Evolutionary conservation across 768 basidiomycete genomes (phyloP), one percentile per base, ranked within the genome.

Genomic region (Mycena floridula): DNA sequence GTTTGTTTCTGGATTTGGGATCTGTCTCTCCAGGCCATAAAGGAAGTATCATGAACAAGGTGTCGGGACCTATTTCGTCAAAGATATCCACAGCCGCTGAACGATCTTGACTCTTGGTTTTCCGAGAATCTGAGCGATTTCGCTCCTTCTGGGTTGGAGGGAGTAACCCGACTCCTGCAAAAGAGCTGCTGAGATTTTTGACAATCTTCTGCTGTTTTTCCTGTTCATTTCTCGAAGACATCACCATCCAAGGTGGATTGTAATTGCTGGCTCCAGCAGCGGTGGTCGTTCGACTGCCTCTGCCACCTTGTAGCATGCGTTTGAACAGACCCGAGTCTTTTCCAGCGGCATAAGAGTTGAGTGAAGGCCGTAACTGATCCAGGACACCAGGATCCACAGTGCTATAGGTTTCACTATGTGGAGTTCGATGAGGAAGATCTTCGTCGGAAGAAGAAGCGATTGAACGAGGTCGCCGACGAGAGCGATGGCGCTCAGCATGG

Each of bases 21-120:
- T 86, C 85, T 1, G 78, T 85, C 51, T 85, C 82, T 15, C 81
- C 76, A 7, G 83, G 79, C 87, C 88, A 91, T n/a, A 91, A 69
- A 13, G 89, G 89, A 15, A 91, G 68, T 21, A 89, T 72, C 89
- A 91, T 90, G 59, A 83, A 88, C 42, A 89, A 66, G 20, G 78
- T 77, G 12, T 89, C 85, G 5, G 74, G 62, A 0, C 83, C 82
- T 27, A 90, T 70, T 25, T 77, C 67, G 25, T 75, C 70, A 45
- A 88, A 77, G 49, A 85, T 67, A 46, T 76, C 71, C 4, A 60
- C 11, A 5, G 47, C 51, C 51, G 41, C 23, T 54, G 43, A 25
- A 42, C 44, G 40, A 50, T 54, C 45, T 61, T 58, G 37, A 35
- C 60, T 51, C 54, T 63, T 63, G 46, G 59, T 57, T 46, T 61